A percentile compares a stretch with the other conserved stretches of the same genome.
Conservation (phyloP, 768 basidiomycete genomes). For the Strobilomyces dryophilus region DNA sequence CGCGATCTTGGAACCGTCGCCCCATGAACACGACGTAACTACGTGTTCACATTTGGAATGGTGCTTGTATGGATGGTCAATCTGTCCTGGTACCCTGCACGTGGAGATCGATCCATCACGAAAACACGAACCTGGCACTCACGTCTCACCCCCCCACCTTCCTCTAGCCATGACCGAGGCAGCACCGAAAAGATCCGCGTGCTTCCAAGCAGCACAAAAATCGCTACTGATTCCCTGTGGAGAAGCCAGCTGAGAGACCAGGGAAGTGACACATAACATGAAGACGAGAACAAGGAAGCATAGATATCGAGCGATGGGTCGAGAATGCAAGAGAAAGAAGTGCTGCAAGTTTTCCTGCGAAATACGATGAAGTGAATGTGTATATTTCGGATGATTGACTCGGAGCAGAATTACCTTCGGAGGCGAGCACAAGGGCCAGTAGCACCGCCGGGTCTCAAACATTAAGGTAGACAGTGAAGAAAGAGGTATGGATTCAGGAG, state of each 20-base stretch:
- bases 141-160: no score
- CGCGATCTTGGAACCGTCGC: no score
- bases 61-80: conserved; percentile 52
- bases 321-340: conserved; percentile 69
- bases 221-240: conserved; percentile 37
- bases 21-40: no score
- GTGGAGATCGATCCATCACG: neutral
- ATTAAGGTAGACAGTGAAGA: conserved; percentile 77
- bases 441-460: conserved; percentile 70
- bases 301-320: conserved; percentile 69
- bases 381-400: neutral
- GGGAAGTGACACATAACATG: conserved; percentile 57
- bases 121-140: conserved; percentile 51
- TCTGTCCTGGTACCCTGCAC: conserved; percentile 35
- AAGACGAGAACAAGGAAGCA: conserved; percentile 63
- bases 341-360: conserved; percentile 51
- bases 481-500: conserved; percentile 88
- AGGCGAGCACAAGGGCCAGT: conserved; percentile 64
- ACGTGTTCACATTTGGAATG: no score
- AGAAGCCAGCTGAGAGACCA: conserved; percentile 64
- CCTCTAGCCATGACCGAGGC: conserved; percentile 54
- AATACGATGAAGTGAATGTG: neutral
- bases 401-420: conserved; percentile 48
- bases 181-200: conserved; percentile 37
- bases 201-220: conserved; percentile 18